Conservation (phyloP, 225 moss, liverwort and hornwort genomes). For the Polytrichum formosum region DNA sequence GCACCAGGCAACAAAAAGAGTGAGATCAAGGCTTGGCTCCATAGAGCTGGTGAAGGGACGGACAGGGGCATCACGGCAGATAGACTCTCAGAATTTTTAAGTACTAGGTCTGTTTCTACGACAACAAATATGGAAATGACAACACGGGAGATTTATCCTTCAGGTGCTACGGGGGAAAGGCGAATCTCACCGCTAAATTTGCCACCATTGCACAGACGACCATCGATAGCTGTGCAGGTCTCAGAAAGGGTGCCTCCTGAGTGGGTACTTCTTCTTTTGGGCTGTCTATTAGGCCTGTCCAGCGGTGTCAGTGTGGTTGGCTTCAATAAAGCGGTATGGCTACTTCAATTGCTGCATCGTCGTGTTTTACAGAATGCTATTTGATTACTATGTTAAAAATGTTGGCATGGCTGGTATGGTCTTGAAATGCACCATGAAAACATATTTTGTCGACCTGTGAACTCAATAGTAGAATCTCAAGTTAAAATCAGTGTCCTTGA, state of each 20-base stretch:
- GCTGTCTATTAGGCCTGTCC: conserved; percentile 80
- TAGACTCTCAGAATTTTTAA: conserved; percentile 32
- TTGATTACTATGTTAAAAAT: too few relatives aligned
- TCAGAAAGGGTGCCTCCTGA: conserved; percentile 80
- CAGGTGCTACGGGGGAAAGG: conserved; percentile 12
- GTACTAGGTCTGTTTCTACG: conserved; percentile 4
- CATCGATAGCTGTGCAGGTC: conserved; percentile 59
- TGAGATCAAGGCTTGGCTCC: conserved; percentile 23
- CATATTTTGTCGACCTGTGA: too few relatives aligned
- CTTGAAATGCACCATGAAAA: too few relatives aligned
- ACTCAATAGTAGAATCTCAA: too few relatives aligned
- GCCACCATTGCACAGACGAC: conserved; percentile 18
- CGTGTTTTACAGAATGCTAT: too few relatives aligned
- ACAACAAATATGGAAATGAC: conserved; percentile 1
- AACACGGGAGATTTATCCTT: not conserved
- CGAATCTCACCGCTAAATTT: conserved; percentile 7
- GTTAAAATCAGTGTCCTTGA: too few relatives aligned
- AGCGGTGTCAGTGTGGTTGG: conserved; percentile 87
- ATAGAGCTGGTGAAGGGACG: conserved; percentile 10
- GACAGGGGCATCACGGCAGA: not conserved
- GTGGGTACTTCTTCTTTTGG: conserved; percentile 89
- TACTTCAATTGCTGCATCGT: not conserved
- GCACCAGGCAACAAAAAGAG: not conserved
- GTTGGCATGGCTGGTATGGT: too few relatives aligned
- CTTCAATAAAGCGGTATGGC: conserved; percentile 86